Evolutionary conservation across 495 filamentous ascomycete species (phyloP), one percentile per base, ranked within the genome.

Genomic region (Aspergillus sparsus): DNA sequence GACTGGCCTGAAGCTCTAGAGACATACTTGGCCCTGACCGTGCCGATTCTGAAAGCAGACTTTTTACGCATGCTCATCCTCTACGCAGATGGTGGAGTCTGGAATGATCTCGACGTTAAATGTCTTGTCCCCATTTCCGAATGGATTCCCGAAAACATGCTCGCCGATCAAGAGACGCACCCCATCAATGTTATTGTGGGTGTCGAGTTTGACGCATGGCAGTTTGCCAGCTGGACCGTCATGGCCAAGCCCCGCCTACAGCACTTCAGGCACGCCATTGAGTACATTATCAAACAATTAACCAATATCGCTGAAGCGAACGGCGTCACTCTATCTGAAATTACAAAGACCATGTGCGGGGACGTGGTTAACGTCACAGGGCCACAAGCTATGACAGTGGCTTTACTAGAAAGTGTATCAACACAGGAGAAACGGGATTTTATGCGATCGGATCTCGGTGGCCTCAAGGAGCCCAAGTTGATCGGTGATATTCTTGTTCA

Each of bases 281-380:
- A 53, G 32, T 60, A 63, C 36, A 53, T 63, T 46, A 35, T 60
- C 33, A 35, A 16, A 5, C 56, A 63, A 32, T 47, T 63, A 31
- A 49, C 52, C 16, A 45, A 53, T 0, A 32, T 46, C n/a, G 62
- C 62, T 2, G 35, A 47, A 1, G 12, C 31, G 39, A 35, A 63
- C 33, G 42, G 60, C 34, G 62, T 63, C 7, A 9, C 52, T 13
- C 3, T 63, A 5, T 45, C 53, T 0, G 37, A 70, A 5, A 55
- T 79, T 13, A 69, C 64, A 0, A 53, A 71, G 27, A 62, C 68
- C 3, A 70, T 72, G 70, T 49, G 71, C 8, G 33, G 45, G 0
- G 76, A 79, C 37, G 75, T 80, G 9, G 69, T 80, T 10, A 65
- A 73, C 41, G 71, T 73, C 18, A 80, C 73, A 1, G 77, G 77